Conservation (phyloP, 306 rosid species). For the Pterocarpus macrocarpus region DNA sequence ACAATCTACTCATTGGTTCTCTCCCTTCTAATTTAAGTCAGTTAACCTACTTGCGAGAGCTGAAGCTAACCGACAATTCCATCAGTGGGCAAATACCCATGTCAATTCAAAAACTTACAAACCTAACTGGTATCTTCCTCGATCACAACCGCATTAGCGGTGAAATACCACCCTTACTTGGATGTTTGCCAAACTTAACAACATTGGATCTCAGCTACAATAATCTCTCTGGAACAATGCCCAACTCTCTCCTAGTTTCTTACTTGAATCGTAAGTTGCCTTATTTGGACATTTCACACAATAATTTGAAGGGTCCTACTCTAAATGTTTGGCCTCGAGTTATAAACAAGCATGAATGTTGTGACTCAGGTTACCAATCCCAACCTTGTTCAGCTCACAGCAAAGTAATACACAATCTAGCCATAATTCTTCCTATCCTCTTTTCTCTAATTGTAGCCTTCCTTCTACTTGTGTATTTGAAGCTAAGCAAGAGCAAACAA, state of each 20-base stretch:
- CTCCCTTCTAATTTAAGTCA: background rate
- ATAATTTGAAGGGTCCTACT: background rate
- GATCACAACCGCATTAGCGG: background rate
- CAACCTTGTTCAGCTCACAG: background rate
- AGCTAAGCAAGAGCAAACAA: background rate
- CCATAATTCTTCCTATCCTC: background rate
- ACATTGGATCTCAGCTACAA: background rate
- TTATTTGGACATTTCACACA: background rate
- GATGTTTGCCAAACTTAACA: background rate
- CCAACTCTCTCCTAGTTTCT: background rate
- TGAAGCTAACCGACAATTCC: background rate
- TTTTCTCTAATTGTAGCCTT: background rate
- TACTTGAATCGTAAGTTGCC: no score
- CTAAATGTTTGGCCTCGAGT: background rate
- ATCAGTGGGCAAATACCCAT: background rate
- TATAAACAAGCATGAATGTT: no score
- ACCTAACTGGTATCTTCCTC: background rate
- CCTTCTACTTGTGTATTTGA: background rate
- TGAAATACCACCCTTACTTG: conserved; percentile 2
- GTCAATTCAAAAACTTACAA: background rate
- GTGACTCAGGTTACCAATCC: background rate
- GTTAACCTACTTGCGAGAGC: background rate
- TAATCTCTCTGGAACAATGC: background rate
- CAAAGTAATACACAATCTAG: background rate
- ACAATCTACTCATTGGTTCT: background rate